Evolutionary conservation across 2,329 filamentous ascomycete species (phyloP).

Genomic region (Epichloe sylvatica): DNA sequence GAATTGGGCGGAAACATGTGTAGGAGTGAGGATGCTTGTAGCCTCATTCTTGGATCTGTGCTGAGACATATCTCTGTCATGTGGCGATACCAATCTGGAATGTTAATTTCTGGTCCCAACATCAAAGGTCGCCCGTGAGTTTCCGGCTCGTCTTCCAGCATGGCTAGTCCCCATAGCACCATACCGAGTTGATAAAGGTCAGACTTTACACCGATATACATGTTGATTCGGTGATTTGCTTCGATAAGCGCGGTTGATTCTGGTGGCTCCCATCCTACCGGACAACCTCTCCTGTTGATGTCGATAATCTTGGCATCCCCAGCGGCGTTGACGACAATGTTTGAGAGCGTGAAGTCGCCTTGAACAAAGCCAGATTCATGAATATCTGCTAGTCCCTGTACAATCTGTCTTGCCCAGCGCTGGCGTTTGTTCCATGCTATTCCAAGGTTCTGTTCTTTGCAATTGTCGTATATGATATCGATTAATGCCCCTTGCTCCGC

Average conservation of each 20-base stretch:
- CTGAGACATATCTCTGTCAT: slow-evolving; percentile 67
- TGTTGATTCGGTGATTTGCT: slow-evolving; percentile 77
- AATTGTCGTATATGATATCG: slow-evolving; percentile 74
- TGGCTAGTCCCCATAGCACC: slow-evolving; percentile 87
- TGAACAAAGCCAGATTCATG: slow-evolving; percentile 95
- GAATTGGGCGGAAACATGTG: slow-evolving; percentile 44
- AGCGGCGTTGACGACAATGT: slow-evolving; percentile 79
- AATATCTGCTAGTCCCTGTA: slow-evolving; percentile 78
- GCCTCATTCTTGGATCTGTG: slow-evolving; percentile 55
- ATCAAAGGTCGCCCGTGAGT: slow-evolving; percentile 56
- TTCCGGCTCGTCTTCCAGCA: slow-evolving; percentile 82
- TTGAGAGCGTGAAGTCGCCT: slow-evolving; percentile 92
- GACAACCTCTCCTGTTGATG: slow-evolving; percentile 93
- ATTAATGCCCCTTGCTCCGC: slow-evolving; percentile 78
- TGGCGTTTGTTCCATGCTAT: slow-evolving; percentile 60
- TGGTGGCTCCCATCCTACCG: slow-evolving; percentile 93
- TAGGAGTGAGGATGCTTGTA: slow-evolving; percentile 60
- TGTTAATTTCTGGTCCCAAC: slow-evolving; percentile 41
- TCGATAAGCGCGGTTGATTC: slow-evolving; percentile 77
- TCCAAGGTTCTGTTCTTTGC: slow-evolving; percentile 40
- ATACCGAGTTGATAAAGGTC: slow-evolving; percentile 94
- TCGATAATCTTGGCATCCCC: slow-evolving; percentile 94
- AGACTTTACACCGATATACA: slow-evolving; percentile 97
- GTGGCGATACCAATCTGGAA: slow-evolving; percentile 67
- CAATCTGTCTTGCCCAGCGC: slow-evolving; percentile 83